Base-by-base conservation (phyloP, 192 early-diverging fungal genomes). In the Glomus cerebriforme region DNA sequence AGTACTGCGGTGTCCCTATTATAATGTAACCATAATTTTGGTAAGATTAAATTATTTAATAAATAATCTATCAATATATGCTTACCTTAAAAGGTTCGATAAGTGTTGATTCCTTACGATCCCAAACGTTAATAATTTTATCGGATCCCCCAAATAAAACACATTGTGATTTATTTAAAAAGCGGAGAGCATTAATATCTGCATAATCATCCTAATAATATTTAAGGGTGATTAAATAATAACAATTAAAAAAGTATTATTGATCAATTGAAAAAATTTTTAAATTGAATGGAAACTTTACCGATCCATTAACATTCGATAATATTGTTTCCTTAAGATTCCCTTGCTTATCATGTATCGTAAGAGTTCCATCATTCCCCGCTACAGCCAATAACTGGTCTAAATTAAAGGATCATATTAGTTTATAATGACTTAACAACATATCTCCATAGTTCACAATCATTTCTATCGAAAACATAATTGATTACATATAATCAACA, bases 101-200 rank as follows among this genome's bases (percentile, higher is more conserved):
- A 59, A 59, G 75, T 10, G 7, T 62, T 75, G 74, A 37, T 54
- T 76, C 58, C 47, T 74, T 74, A 39, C 73, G 54, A 66, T 80
- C 79, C 79, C 79, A 80, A 15, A 77, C 27, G 37, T 80, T 39
- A 17, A 80, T 34, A 35, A 77, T 54, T 29, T 75, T 80, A 66
- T 73, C 73, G n/a, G 79, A 77, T 8, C 79, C 79, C 17, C 79
- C 79, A 27, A 77, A 80, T 10, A 80, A 26, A 22, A 80, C 26
- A 29, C 49, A 66, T 58, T 60, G 54, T 74, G 73, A 80, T 45
- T 78, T 78, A 78, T 66, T 49, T 34, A 34, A 29, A 12, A 64
- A 78, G 7, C 64, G 62, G 34, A 78, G 13, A 1, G 76, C 63
- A 67, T 66, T 78, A 34, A 78, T 35, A 67, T 64, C 26, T 29